Base-by-base conservation (phyloP, 805 yeast species). In the Metschnikowia rubicola region DNA sequence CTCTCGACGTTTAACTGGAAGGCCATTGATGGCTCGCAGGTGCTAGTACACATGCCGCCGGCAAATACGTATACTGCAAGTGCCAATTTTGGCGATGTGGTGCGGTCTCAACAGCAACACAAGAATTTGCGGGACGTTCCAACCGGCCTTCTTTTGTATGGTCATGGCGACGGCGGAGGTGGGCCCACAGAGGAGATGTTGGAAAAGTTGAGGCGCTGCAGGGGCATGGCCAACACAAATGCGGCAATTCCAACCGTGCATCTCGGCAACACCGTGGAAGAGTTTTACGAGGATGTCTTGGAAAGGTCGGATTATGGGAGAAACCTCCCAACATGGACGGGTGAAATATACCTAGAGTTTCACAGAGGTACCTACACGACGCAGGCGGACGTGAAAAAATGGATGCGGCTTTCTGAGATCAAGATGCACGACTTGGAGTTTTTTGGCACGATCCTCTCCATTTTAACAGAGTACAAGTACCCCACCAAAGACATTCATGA, bases 81-180 rank as follows among this genome's bases (percentile, higher is more conserved):
- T 60, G 96, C 97, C 2, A 83, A 92, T 61, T 89, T 89, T 66
- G 96, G 97, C 30, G 98, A 94, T 67, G 96, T 91, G 30, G 77
- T 80, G 47, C 77, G 97, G 57, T 84, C 96, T 1, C 77, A 83
- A 46, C 68, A 73, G 26, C 92, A 89, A 60, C 96, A 94, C 68
- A 87, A 91, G 69, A 88, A 91, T 59, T 70, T 87, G 54, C 83
- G 89, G 47, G 80, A 83, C 51, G 90, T 84, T 46, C 92, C 87
- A 50, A 81, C 87, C 9, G 92, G 96, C 0, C 71, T 92, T 57
- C 70, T 94, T 61, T 71, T 90, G 37, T 94, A 80, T 58, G 99
- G 99, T 35, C 84, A 86, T 58, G 99, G 99, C 59, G 99, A 92
- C 64, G 99, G 99, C 58, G 99, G 99, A 52, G 99, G 99, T 54